Base-by-base conservation (phyloP, 768 basidiomycete species). In the Collybiopsis confluens region DNA sequence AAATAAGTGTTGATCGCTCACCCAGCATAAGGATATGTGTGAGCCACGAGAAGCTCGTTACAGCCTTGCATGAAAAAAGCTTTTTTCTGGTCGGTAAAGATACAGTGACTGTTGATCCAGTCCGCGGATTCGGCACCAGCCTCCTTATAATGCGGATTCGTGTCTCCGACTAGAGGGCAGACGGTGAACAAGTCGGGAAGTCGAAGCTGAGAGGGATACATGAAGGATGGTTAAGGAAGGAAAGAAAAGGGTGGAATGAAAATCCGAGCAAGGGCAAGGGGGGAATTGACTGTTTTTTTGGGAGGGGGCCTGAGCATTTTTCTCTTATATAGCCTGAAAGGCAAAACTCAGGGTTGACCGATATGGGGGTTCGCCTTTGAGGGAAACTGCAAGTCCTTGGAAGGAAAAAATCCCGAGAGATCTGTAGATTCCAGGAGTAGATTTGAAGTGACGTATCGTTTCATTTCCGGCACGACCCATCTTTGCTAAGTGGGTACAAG, bases 41-140 rank as follows among this genome's bases (percentile, higher is more conserved):
- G 80, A 9, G 84, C 80, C 59, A 78, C 80, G 44, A 86, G 71
- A 3, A 85, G 73, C 61, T 85, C 83, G 60, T 78, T 82, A 54
- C 75, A 76, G 2, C 81, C 80, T 64, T 80, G 77, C 38, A 79
- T 70, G 60, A 86, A 86, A 66, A 81, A 82, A n/a, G 77, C 77
- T 47, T 77, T 80, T 61, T 85, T 85, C 58, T 76, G 71, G 65
- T 81, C 78, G 49, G 75, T 75, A 65, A 86, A 80, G 51, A 81
- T 69, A 51, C 79, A 65, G 68, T 79, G 84, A 59, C 76, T 75
- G 61, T 83, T 78, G 55, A 85, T 76, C 84, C 85, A 86, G 38
- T 74, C 74, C 13, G 78, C 74, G 43, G 83, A 85, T 57, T 79
- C 80, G 2, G 77, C 74, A 6, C 78, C 76, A 23, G 77, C 83